Conservation (phyloP, 768 basidiomycete species). For the Boletellus sp. region DNA sequence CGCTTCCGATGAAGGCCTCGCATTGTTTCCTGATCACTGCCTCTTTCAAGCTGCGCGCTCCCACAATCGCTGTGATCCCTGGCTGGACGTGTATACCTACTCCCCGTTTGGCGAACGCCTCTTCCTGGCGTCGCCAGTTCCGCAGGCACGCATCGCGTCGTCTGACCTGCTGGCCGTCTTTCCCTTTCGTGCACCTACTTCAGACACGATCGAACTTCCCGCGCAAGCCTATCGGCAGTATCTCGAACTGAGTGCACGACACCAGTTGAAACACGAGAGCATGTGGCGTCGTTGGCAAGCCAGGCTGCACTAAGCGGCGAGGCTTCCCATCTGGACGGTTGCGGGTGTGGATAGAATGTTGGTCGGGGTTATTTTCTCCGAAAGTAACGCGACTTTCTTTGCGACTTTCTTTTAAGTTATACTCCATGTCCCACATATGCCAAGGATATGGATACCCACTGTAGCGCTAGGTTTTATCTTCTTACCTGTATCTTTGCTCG, state of each 20-base stretch:
- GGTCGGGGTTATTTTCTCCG: not conserved
- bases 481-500: conserved; percentile 22
- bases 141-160: conserved; percentile 58
- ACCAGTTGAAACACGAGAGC: conserved; percentile 54
- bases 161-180: conserved; percentile 60
- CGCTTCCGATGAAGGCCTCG: not conserved
- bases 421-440: not conserved
- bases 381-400: not conserved
- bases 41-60: conserved; percentile 49
- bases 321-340: not conserved
- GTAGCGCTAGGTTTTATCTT: conserved; percentile 1
- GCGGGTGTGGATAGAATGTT: not conserved
- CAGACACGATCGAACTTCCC: conserved; percentile 65
- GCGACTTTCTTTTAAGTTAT: not conserved
- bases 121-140: conserved; percentile 59
- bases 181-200: conserved; percentile 29
- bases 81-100: conserved; percentile 64
- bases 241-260: conserved; percentile 47
- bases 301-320: conserved; percentile 16
- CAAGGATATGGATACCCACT: conserved; percentile 7
- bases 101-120: conserved; percentile 60
- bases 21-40: conserved; percentile 6
- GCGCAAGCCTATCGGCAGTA: conserved; percentile 57
- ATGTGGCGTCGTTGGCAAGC: conserved; percentile 52
- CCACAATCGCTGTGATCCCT: conserved; percentile 52